A percentile compares a stretch with the other conserved stretches of the same genome.
These are phyloP conservation scores for Teunomyces pallodes DNA, from an alignment of 805 yeast species.

Conservation along the genomic window DNA sequence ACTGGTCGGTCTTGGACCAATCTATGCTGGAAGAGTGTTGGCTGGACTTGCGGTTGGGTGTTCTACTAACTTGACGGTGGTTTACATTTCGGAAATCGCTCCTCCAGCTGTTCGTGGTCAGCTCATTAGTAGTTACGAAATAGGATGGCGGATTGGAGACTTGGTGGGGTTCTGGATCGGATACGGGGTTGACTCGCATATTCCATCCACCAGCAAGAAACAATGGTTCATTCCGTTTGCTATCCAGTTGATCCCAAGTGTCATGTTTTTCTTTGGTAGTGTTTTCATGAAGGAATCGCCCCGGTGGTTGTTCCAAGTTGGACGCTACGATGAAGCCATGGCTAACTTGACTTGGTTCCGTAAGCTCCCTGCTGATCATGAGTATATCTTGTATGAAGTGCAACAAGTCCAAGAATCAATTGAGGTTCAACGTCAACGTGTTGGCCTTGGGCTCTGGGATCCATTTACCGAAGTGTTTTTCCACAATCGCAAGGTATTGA, in stretches of 20 bases:
- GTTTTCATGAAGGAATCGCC: slow-evolving; percentile 35
- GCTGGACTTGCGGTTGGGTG: slow-evolving; percentile 37
- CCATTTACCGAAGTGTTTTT: slow-evolving; percentile 32
- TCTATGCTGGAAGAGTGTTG: slow-evolving; percentile 36
- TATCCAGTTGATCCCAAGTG: slow-evolving; percentile 36
- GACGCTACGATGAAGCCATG: slow-evolving; percentile 30
- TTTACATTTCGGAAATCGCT: slow-evolving; percentile 32
- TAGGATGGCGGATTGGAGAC: slow-evolving; percentile 41
- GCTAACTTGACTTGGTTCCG: slow-evolving; percentile 35
- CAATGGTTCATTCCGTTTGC: slow-evolving; percentile 44
- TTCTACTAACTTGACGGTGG: slow-evolving; percentile 36
- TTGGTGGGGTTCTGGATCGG: slow-evolving; percentile 39
- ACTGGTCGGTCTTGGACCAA: slow-evolving; percentile 30
- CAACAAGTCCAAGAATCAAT: slow-evolving; percentile 34
- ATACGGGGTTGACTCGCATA: slow-evolving; percentile 30
- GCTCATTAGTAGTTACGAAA: slow-evolving; percentile 30
- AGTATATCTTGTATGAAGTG: slow-evolving; percentile 34
- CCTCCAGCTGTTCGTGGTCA: slow-evolving; percentile 38
- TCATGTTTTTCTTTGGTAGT: slow-evolving; percentile 31
- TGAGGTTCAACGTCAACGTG: slow-evolving; percentile 24
- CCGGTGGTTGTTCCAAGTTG: slow-evolving; percentile 34
- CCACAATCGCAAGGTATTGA: slow-evolving; percentile 21
- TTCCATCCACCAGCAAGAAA: slow-evolving; percentile 18
- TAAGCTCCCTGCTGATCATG: slow-evolving; percentile 31
- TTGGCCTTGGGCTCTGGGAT: slow-evolving; percentile 35